These are phyloP conservation scores for Apiotrichum mycotoxinovorans DNA, from an alignment of 1,284 basidiomycete genomes.

Conservation along the genomic window DNA sequence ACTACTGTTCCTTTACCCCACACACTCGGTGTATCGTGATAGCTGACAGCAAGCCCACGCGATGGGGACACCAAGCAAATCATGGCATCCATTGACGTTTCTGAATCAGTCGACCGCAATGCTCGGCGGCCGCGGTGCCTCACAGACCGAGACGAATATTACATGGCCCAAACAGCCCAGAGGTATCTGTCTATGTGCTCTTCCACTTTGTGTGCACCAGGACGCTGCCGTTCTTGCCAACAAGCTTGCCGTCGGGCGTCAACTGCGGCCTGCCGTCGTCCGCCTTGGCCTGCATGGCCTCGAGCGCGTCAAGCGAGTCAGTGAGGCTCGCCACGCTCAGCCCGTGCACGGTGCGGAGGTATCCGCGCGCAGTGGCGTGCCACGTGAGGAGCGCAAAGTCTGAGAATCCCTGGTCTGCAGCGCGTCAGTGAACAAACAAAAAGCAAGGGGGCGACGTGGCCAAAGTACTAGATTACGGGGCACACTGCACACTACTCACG, in stretches of 20 bases:
- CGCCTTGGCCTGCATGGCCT: conserved; percentile 6
- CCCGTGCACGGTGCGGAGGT: conserved; percentile 32
- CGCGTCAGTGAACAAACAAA: not conserved
- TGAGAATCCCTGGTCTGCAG: conserved; percentile 44
- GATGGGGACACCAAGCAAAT: too few relatives aligned
- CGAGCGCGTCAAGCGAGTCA: conserved; percentile 17
- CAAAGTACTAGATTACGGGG: too few relatives aligned
- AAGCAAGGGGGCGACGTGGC: too few relatives aligned
- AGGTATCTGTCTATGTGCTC: too few relatives aligned
- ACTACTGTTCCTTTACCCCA: too few relatives aligned
- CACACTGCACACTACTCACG: conserved; percentile 30
- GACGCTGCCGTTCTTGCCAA: not conserved
- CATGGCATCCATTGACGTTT: too few relatives aligned
- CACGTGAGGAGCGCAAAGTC: conserved; percentile 38
- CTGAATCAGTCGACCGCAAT: too few relatives aligned
- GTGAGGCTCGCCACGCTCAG: conserved; percentile 32
- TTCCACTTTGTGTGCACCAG: conserved; percentile 5
- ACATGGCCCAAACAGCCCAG: too few relatives aligned
- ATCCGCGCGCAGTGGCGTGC: conserved; percentile 16
- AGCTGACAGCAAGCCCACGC: too few relatives aligned
- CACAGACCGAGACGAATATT: too few relatives aligned
- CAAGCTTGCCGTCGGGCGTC: conserved; percentile 1
- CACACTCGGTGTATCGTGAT: too few relatives aligned
- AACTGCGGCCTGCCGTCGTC: conserved; percentile 25
- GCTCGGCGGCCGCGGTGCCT: too few relatives aligned